phyloP scores from a whole-genome alignment of 176 grass and related monocot species.

The Eremochloa ophiuroides region DNA sequence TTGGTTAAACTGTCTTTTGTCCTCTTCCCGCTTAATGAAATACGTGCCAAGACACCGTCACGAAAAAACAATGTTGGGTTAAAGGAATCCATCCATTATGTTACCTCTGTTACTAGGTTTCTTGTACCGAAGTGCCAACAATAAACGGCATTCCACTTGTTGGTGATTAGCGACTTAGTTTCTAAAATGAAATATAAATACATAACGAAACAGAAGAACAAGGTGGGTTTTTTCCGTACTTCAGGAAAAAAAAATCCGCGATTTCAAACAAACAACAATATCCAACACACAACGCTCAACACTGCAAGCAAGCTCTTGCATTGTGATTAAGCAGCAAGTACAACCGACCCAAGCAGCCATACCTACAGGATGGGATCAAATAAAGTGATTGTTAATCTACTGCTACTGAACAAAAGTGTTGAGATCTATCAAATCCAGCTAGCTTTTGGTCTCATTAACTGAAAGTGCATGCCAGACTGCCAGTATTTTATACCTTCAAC shows the following conservation, averaged over 20 bases:
- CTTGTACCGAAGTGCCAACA: background rate
- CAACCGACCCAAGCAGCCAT: background rate
- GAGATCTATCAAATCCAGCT: background rate
- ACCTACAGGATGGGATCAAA: background rate
- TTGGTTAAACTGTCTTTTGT: too few relatives aligned
- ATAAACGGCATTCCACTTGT: background rate
- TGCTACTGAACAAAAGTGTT: background rate
- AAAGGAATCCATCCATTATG: background rate
- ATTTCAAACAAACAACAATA: background rate
- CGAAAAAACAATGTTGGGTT: too few relatives aligned
- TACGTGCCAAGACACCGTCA: too few relatives aligned
- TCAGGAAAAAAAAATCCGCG: background rate
- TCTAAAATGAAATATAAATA: background rate
- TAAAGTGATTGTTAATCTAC: constrained; percentile 8
- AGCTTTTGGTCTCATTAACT: background rate
- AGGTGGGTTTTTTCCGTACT: background rate
- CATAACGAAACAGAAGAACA: too few relatives aligned
- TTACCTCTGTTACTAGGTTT: background rate
- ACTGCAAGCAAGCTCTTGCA: background rate
- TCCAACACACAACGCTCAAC: background rate
- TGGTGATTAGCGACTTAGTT: background rate
- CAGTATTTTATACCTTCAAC: constrained; percentile 16
- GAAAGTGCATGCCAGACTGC: background rate
- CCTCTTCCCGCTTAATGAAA: too few relatives aligned
- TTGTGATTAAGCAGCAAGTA: background rate